A percentile compares a stretch with the other conserved stretches of the same genome.
phyloP scores from a whole-genome alignment of 202 grass and related monocot genomes.

The Schoenoplectus tabernaemontani region DNA sequence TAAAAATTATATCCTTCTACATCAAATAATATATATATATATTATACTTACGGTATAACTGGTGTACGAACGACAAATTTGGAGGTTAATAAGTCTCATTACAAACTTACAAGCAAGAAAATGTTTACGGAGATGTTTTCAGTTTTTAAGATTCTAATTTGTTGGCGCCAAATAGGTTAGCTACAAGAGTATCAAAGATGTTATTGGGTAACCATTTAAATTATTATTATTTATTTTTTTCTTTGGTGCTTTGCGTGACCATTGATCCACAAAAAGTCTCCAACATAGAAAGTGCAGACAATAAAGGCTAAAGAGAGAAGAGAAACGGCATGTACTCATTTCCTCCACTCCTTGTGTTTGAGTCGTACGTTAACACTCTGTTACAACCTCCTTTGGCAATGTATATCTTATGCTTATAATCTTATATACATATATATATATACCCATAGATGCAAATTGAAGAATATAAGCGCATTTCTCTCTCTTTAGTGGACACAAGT shows the following conservation, averaged over 20 bases:
- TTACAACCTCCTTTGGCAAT: background rate
- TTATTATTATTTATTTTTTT: background rate
- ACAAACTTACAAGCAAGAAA: background rate
- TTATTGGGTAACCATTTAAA: constrained; percentile 12
- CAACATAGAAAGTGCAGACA: constrained; percentile 12
- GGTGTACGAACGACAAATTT: background rate
- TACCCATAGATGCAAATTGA: background rate
- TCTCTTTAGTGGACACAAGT: constrained; percentile 22
- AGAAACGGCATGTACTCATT: constrained; percentile 26
- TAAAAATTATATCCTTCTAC: background rate
- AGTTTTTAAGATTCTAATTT: background rate
- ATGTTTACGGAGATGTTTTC: background rate
- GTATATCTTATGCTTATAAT: constrained; percentile 9
- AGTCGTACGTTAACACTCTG: background rate
- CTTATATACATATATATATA: no score
- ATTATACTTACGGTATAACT: background rate
- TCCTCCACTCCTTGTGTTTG: constrained; percentile 21
- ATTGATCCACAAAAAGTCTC: constrained; percentile 15
- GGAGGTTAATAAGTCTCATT: background rate
- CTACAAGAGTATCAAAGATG: no score
- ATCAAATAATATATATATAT: no score
- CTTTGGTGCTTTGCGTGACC: constrained; percentile 17
- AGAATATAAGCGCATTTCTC: background rate
- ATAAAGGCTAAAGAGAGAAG: constrained; percentile 16
- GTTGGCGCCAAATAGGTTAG: background rate